A percentile compares a stretch with the other conserved stretches of the same genome.
Conservation (phyloP, 306 rosid species). For the Geum urbanum region DNA sequence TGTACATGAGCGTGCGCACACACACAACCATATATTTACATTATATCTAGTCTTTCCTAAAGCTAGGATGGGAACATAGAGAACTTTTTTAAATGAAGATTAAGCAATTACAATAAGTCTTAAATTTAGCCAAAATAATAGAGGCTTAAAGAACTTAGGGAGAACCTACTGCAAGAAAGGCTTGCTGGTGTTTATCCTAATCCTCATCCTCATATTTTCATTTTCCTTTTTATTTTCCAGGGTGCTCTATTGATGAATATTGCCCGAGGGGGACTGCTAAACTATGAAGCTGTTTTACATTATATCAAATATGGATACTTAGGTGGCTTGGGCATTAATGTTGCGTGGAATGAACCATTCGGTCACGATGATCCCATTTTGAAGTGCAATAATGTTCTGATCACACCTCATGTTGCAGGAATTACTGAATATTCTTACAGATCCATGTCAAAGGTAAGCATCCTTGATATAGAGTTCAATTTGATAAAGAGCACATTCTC, state of each 20-base stretch:
- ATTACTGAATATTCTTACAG: conserved; percentile 75
- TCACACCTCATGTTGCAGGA: conserved; percentile 92
- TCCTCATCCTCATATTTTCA: not conserved
- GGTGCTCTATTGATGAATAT: conserved; percentile 78
- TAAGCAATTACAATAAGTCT: not conserved
- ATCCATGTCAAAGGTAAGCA: conserved; percentile 75
- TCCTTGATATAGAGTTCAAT: not conserved
- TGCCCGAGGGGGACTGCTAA: conserved; percentile 67
- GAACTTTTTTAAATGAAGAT: not conserved
- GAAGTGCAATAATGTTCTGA: conserved; percentile 59
- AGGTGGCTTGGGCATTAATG: conserved; percentile 87
- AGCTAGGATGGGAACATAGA: not conserved
- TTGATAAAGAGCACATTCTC: too few relatives aligned
- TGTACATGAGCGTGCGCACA: not conserved
- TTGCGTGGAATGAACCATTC: conserved; percentile 80
- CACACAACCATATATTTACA: not conserved
- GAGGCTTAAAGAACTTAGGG: not conserved
- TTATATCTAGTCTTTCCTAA: not conserved
- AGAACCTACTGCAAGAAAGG: not conserved
- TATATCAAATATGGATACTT: conserved; percentile 63
- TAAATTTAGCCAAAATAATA: not conserved
- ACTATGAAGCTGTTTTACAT: conserved; percentile 54
- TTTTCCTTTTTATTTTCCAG: conserved; percentile 35
- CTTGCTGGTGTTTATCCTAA: not conserved
- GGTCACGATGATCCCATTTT: conserved; percentile 67